Evolutionary conservation across 2,329 filamentous ascomycete species (phyloP).

Genomic region (Pseudocercospora pini-densiflorae): DNA sequence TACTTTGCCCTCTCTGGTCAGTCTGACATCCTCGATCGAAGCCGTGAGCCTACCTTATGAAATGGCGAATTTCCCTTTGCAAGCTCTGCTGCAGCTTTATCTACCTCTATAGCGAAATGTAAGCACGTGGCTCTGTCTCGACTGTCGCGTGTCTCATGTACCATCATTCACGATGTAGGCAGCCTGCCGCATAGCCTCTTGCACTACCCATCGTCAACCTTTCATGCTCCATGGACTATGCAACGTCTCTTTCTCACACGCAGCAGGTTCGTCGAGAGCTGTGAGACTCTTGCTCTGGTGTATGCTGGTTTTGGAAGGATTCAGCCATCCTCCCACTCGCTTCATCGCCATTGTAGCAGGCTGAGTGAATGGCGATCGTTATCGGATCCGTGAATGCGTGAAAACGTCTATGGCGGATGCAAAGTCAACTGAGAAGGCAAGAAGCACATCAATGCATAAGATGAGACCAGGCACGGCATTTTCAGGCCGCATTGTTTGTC

Average conservation of each 20-base stretch:
- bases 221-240: not conserved
- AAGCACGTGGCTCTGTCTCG: conserved; percentile 17
- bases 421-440: not conserved
- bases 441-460: not conserved
- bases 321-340: conserved; percentile 46
- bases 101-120: conserved; percentile 64
- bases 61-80: conserved; percentile 79
- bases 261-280: conserved; percentile 61
- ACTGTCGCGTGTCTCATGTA: conserved; percentile 32
- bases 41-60: conserved; percentile 62
- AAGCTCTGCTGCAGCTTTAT: conserved; percentile 75
- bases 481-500: conserved; percentile 2
- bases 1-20: conserved; percentile 42
- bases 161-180: conserved; percentile 46
- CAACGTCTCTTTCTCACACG: conserved; percentile 56
- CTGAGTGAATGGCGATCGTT: not conserved
- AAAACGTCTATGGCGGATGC: not conserved
- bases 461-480: not conserved
- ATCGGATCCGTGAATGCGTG: not conserved
- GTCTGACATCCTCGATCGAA: not conserved
- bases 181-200: conserved; percentile 48
- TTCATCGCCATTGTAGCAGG: conserved; percentile 31
- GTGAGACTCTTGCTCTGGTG: conserved; percentile 60
- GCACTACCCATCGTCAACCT: conserved; percentile 41
- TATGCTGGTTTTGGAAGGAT: conserved; percentile 37